phyloP scores from a whole-genome alignment of 169 alveolate genomes.

The Eimeria falciformis region DNA sequence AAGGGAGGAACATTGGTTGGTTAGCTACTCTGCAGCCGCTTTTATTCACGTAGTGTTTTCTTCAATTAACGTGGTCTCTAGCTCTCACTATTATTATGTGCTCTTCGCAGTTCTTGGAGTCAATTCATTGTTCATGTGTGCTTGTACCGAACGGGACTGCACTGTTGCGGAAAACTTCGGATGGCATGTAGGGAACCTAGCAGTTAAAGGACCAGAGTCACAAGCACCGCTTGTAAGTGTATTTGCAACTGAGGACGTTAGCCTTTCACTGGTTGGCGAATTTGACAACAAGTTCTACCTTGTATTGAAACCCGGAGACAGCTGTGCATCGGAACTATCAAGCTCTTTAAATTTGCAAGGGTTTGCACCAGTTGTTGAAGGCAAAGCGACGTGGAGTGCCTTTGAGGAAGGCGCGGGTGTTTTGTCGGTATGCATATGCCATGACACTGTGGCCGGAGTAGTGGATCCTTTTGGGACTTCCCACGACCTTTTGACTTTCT shows the following conservation, averaged over 20 bases:
- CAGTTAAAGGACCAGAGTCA: constrained; percentile 42
- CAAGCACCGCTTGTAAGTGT: constrained; percentile 29
- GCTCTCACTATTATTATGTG: no score
- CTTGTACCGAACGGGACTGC: constrained; percentile 53
- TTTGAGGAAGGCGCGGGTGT: constrained; percentile 26
- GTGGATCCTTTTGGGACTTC: constrained; percentile 23
- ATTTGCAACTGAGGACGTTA: constrained; percentile 11
- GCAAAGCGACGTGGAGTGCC: constrained; percentile 45
- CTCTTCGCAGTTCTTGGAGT: constrained; percentile 6
- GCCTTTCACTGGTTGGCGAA: constrained; percentile 28
- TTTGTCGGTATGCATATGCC: constrained; percentile 56
- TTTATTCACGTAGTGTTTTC: no score
- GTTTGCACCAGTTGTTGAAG: constrained; percentile 22
- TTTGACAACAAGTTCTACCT: constrained; percentile 55
- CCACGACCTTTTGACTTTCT: background rate
- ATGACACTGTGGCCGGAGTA: constrained; percentile 46
- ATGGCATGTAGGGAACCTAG: constrained; percentile 48
- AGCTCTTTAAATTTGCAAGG: constrained; percentile 47
- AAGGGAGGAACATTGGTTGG: no score
- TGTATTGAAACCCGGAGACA: constrained; percentile 9
- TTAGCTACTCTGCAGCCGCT: no score
- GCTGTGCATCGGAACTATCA: background rate
- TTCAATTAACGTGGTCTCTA: no score
- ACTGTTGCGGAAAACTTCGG: constrained; percentile 38
- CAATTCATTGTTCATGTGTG: constrained; percentile 45